Evolutionary conservation across 345 rosid species (phyloP).

Genomic region (Anastatica hierochuntica): DNA sequence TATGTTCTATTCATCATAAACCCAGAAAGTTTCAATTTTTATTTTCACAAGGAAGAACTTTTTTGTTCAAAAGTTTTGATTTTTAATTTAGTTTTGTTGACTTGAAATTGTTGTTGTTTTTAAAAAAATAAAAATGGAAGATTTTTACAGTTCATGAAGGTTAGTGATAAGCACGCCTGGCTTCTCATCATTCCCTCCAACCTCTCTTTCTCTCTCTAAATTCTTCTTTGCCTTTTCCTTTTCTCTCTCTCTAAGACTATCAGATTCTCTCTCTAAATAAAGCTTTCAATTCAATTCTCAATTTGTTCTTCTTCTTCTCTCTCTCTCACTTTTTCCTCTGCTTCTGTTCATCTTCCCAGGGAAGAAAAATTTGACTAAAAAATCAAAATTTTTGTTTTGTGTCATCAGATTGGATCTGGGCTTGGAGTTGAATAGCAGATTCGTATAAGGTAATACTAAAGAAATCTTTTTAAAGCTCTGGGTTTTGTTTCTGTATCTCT

Average conservation of each 20-base stretch:
- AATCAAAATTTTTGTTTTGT: constrained; percentile 7
- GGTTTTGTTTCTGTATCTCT: not conserved
- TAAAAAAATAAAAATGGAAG: not conserved
- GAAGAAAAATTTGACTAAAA: constrained; percentile 7
- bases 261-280: constrained; percentile 28
- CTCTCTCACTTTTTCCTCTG: constrained; percentile 22
- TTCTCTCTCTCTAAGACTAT: constrained; percentile 16
- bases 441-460: constrained; percentile 23
- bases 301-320: not conserved
- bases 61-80: not conserved
- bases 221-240: too few species aligned
- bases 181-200: constrained; percentile 79
- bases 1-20: too few species aligned
- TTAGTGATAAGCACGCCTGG: constrained; percentile 99
- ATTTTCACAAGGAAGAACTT: not conserved
- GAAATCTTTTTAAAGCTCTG: not conserved
- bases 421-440: constrained; percentile 15
- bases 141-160: constrained; percentile 30
- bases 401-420: constrained; percentile 52
- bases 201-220: constrained; percentile 8
- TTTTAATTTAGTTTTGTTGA: constrained; percentile 5
- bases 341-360: constrained; percentile 13
- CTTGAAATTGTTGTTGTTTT: not conserved
- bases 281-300: too few species aligned
- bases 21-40: too few species aligned